phyloP scores from a whole-genome alignment of 768 basidiomycete species.

The Russula lepida region DNA sequence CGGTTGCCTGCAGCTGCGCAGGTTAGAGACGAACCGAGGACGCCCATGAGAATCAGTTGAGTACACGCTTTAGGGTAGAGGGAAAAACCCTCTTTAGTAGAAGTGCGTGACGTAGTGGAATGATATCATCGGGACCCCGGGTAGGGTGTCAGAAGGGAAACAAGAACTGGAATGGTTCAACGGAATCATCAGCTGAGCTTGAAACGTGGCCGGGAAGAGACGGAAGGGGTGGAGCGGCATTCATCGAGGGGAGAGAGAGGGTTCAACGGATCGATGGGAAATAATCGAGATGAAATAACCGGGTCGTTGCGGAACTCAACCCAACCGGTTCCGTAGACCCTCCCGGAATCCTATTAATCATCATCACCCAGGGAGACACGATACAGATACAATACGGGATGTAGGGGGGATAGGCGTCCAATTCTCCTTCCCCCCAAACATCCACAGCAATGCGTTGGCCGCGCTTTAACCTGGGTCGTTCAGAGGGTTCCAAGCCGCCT shows the following conservation, averaged over 20 bases:
- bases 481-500: background rate
- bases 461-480: background rate
- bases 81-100: background rate
- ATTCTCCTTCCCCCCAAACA: background rate
- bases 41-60: background rate
- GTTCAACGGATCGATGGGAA: too few species aligned
- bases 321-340: background rate
- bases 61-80: background rate
- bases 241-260: too few species aligned
- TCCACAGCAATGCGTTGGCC: conserved; percentile 5
- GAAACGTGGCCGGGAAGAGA: too few species aligned
- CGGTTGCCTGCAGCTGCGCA: background rate
- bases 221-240: background rate
- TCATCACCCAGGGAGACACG: background rate
- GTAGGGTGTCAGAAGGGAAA: too few species aligned
- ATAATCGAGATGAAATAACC: background rate
- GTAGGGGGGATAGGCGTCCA: background rate
- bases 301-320: background rate
- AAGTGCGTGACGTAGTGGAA: background rate
- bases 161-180: too few species aligned
- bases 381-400: background rate
- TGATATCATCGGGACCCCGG: too few species aligned
- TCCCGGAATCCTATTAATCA: background rate
- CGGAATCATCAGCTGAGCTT: too few species aligned
- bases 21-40: background rate